Conservation (phyloP, 108 stramenopile species). For the Licmophora abbreviata region DNA sequence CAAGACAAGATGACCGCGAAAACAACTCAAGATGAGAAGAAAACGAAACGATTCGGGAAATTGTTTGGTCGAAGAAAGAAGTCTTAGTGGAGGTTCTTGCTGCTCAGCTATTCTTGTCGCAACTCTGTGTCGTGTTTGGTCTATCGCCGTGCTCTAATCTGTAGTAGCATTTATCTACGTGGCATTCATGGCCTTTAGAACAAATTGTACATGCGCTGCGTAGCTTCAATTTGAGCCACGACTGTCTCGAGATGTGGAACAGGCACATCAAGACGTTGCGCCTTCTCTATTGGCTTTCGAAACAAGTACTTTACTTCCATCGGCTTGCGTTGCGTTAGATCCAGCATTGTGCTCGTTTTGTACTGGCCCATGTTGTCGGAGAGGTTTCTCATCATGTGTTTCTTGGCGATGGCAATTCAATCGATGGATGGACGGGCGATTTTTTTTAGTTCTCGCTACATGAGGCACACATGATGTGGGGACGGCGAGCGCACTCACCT, state of each 20-base stretch:
- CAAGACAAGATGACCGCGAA: no score
- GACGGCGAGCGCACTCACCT: no score
- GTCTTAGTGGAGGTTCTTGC: no score
- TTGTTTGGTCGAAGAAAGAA: no score
- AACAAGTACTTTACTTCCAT: conserved; percentile 85
- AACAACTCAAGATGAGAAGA: no score
- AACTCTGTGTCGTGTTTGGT: no score
- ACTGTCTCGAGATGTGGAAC: conserved; percentile 69
- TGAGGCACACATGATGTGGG: no score
- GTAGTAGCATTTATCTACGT: no score
- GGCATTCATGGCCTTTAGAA: conserved; percentile 7
- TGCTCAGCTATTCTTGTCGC: no score
- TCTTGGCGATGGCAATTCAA: conserved; percentile 24
- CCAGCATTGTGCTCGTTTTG: conserved; percentile 77
- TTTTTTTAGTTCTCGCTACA: not conserved
- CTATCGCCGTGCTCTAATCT: no score
- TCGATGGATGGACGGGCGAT: not conserved
- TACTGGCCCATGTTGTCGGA: conserved; percentile 75
- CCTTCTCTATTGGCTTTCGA: conserved; percentile 59
- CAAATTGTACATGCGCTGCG: conserved; percentile 26
- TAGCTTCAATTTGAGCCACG: conserved; percentile 60
- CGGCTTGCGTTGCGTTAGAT: conserved; percentile 52
- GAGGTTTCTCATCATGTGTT: conserved; percentile 59
- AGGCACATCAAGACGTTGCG: conserved; percentile 40
- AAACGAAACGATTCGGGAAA: no score